Percentiles rank a stretch among this genome's conserved stretches.
phyloP scores from a whole-genome alignment of 2,329 filamentous ascomycete species.

The Lasiodiplodia sp. region DNA sequence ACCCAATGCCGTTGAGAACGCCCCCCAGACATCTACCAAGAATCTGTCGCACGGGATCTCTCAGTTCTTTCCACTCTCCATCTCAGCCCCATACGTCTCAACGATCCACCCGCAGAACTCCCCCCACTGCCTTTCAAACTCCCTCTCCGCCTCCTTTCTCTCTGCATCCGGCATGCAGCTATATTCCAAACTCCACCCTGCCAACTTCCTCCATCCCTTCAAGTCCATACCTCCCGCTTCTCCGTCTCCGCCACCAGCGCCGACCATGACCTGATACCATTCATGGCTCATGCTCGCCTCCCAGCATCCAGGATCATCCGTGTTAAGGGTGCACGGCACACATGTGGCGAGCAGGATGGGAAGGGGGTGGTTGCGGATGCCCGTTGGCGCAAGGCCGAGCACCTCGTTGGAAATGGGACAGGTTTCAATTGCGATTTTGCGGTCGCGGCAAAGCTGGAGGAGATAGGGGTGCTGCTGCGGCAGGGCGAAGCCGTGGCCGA shows the following conservation, averaged over 20 bases:
- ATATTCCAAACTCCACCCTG: constrained; percentile 55
- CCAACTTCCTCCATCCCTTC: constrained; percentile 72
- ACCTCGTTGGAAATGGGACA: constrained; percentile 82
- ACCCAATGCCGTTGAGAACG: not conserved
- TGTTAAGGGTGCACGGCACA: constrained; percentile 76
- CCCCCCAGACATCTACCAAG: not conserved
- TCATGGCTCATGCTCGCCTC: constrained; percentile 67
- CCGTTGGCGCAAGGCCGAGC: constrained; percentile 69
- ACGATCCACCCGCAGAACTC: constrained; percentile 64
- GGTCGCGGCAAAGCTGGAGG: constrained; percentile 67
- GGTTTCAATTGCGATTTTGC: constrained; percentile 71
- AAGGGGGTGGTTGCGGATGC: constrained; percentile 71
- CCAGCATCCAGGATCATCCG: constrained; percentile 67
- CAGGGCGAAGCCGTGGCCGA: constrained; percentile 77
- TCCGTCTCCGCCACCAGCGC: constrained; percentile 57
- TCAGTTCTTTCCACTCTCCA: not conserved
- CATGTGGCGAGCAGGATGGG: constrained; percentile 73
- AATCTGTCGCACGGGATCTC: not conserved
- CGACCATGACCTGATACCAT: constrained; percentile 67
- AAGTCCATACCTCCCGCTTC: constrained; percentile 63
- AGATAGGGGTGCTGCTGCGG: constrained; percentile 68
- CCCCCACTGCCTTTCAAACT: constrained; percentile 66
- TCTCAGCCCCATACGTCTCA: constrained; percentile 41
- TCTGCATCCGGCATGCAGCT: constrained; percentile 51
- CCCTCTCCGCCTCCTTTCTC: constrained; percentile 45